Evolutionary conservation across 1,139 yeast genomes (phyloP).

Genomic region (Saccharomyces hybrid): DNA sequence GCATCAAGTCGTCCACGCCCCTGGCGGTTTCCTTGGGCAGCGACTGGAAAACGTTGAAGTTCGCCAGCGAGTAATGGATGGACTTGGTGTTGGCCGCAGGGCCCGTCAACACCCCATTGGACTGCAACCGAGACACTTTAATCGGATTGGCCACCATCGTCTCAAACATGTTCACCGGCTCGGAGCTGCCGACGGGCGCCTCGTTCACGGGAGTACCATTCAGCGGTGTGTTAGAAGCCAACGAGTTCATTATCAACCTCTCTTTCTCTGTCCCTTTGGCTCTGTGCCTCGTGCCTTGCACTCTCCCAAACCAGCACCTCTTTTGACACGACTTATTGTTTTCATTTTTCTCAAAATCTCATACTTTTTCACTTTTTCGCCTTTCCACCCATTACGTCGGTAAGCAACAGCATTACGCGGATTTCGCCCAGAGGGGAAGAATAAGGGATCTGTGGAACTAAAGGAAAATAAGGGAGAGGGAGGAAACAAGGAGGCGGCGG

Average conservation of each 20-base stretch:
- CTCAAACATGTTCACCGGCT: conserved; percentile 16
- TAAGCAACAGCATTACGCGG: neutral
- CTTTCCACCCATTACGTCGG: neutral
- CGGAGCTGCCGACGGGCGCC: neutral
- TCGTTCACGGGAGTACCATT: conserved; percentile 2
- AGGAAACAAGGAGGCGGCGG: neutral
- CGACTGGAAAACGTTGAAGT: conserved; percentile 27
- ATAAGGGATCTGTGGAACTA: neutral
- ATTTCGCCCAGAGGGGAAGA: neutral
- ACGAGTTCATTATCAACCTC: neutral
- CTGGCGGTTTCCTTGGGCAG: conserved; percentile 31
- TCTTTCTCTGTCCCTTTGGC: neutral
- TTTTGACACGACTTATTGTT: neutral
- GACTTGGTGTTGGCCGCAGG: conserved; percentile 10
- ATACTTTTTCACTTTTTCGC: neutral
- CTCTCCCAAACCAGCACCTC: too few relatives aligned
- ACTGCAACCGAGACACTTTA: conserved; percentile 24
- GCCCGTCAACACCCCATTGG: conserved; percentile 21
- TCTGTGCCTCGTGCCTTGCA: neutral
- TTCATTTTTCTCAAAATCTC: neutral
- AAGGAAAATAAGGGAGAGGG: neutral
- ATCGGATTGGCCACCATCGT: conserved; percentile 26
- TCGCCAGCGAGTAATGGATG: conserved; percentile 27
- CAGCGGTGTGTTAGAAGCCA: neutral
- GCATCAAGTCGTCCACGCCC: conserved; percentile 48